These are phyloP conservation scores for Aureobasidium pullulans DNA, from an alignment of 2,329 filamentous ascomycete genomes.

Conservation along the genomic window DNA sequence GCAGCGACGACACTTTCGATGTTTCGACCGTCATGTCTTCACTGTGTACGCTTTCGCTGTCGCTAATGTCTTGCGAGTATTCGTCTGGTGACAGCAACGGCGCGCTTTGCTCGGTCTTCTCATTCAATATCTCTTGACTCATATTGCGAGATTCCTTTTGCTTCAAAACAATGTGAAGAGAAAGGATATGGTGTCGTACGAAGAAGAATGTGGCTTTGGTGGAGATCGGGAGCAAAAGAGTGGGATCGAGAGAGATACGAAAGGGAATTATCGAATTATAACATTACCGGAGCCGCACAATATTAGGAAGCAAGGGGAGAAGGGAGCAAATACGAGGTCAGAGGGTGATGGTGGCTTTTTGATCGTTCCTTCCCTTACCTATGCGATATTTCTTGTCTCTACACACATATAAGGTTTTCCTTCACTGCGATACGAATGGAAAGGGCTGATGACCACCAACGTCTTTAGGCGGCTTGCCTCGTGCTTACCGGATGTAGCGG, in stretches of 20 bases:
- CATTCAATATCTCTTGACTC: neutral
- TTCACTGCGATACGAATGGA: neutral
- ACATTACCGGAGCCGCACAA: neutral
- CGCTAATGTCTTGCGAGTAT: constrained; percentile 1
- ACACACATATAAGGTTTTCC: neutral
- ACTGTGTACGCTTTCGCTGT: neutral
- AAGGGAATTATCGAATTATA: neutral
- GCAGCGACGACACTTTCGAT: constrained; percentile 39
- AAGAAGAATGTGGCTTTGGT: neutral
- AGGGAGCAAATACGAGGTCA: neutral
- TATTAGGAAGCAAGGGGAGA: neutral
- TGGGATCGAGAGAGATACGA: neutral
- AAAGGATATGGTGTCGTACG: neutral
- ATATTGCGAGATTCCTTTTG: neutral
- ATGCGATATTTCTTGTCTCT: neutral
- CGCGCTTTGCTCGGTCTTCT: constrained; percentile 8
- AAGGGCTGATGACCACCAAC: neutral
- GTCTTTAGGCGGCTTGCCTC: neutral
- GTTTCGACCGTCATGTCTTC: neutral
- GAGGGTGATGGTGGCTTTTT: constrained; percentile 3
- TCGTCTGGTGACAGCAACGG: neutral
- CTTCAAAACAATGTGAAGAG: neutral
- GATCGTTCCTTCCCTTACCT: neutral
- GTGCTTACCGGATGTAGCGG: neutral
- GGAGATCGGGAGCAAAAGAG: neutral